Percentiles rank a stretch among this genome's conserved stretches.
These are phyloP conservation scores for Calonectria fujianensis DNA, from an alignment of 2,329 filamentous ascomycete genomes.

Conservation along the genomic window DNA sequence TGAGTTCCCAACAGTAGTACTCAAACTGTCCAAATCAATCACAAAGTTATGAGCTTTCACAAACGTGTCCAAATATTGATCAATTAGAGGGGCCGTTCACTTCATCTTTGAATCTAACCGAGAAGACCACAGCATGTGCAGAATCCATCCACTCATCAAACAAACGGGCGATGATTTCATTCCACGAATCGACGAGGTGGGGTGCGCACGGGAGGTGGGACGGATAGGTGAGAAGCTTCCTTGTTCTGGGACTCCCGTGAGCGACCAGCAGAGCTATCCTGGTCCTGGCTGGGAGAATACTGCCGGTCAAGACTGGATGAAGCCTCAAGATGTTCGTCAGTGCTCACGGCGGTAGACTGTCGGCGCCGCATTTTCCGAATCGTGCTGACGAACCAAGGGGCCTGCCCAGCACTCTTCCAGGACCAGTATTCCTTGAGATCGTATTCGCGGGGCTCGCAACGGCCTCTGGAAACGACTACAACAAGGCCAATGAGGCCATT, in stretches of 20 bases:
- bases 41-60: background rate
- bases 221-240: conserved; percentile 40
- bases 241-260: conserved; percentile 51
- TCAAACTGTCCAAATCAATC: background rate
- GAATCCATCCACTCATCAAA: background rate
- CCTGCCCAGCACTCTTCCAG: conserved; percentile 68
- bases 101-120: background rate
- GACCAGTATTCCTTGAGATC: conserved; percentile 75
- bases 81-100: too few relatives aligned
- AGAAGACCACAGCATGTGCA: background rate
- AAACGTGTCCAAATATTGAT: background rate
- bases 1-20: background rate
- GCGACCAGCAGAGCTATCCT: conserved; percentile 37
- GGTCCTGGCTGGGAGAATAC: background rate
- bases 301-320: conserved; percentile 11
- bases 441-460: conserved; percentile 70
- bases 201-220: background rate
- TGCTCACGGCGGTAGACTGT: conserved; percentile 27
- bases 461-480: conserved; percentile 65
- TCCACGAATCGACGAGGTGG: conserved; percentile 1
- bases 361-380: conserved; percentile 48
- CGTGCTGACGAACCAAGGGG: conserved; percentile 69
- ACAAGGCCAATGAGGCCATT: conserved; percentile 68
- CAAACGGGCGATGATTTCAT: background rate
- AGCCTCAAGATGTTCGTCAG: background rate